Conservation (phyloP, 768 basidiomycete species). For the Roridomyces roridus region DNA sequence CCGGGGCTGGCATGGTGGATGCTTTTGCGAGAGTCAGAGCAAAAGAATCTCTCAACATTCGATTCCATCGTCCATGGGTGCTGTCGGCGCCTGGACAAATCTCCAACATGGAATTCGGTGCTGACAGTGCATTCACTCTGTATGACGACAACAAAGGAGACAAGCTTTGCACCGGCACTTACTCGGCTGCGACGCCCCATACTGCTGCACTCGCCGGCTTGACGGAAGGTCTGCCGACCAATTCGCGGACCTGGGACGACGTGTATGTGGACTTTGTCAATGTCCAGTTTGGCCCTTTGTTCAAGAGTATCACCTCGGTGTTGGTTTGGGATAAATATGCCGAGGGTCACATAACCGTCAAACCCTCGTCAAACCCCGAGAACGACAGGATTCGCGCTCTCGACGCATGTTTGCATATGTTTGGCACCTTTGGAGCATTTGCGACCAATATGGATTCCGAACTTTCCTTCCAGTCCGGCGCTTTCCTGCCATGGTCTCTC, state of each 20-base stretch:
- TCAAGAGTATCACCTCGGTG: conserved; percentile 38
- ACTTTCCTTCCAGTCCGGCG: conserved; percentile 32
- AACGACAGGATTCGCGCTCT: conserved; percentile 41
- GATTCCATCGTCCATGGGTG: conserved; percentile 39
- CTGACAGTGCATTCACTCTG: conserved; percentile 31
- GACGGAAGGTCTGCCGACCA: neutral
- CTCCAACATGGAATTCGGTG: conserved; percentile 30
- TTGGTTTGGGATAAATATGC: conserved; percentile 38
- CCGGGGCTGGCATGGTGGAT: conserved; percentile 40
- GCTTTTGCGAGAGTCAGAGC: conserved; percentile 28
- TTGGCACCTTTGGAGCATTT: conserved; percentile 28
- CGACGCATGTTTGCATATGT: conserved; percentile 44
- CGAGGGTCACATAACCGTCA: conserved; percentile 34
- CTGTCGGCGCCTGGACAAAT: conserved; percentile 31
- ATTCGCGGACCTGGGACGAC: neutral
- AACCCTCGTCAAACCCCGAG: conserved; percentile 27
- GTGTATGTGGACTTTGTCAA: conserved; percentile 39
- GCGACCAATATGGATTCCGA: conserved; percentile 12
- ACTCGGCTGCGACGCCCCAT: conserved; percentile 6
- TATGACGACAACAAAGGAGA: conserved; percentile 25
- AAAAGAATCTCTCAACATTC: conserved; percentile 19
- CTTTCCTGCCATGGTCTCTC: conserved; percentile 40
- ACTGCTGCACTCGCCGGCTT: neutral
- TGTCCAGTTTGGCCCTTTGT: conserved; percentile 36
- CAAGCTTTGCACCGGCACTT: conserved; percentile 37